Conservation (phyloP, 1,284 basidiomycete genomes). For the Cerrena zonata region DNA sequence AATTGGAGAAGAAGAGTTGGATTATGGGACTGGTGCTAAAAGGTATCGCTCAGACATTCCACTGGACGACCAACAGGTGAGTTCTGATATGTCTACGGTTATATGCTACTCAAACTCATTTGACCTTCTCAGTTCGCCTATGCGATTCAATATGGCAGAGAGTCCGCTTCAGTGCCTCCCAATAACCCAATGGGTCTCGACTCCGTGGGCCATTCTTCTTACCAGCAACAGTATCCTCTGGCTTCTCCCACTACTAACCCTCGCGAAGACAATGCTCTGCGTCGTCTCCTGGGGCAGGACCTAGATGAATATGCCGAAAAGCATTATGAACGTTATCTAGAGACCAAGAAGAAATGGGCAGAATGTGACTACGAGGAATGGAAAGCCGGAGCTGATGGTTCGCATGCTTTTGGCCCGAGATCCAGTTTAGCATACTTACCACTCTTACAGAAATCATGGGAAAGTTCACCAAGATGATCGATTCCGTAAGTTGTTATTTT, state of each 20-base stretch:
- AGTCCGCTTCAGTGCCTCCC: neutral
- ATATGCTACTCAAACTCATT: neutral
- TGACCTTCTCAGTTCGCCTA: neutral
- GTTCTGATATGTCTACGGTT: neutral
- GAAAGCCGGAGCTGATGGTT: constrained; percentile 27
- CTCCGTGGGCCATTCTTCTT: neutral
- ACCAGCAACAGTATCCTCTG: neutral
- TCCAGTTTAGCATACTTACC: neutral
- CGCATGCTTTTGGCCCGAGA: neutral
- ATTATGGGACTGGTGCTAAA: neutral
- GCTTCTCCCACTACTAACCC: neutral
- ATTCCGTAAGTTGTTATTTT: constrained; percentile 19
- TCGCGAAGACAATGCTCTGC: constrained; percentile 17
- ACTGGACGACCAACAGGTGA: neutral
- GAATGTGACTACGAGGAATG: constrained; percentile 29
- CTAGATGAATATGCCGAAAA: constrained; percentile 20
- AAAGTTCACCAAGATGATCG: constrained; percentile 23
- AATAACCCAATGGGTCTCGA: neutral
- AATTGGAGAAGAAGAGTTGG: constrained; percentile 2
- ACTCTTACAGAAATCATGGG: constrained; percentile 17
- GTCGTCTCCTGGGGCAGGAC: constrained; percentile 23
- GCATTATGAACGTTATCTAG: constrained; percentile 22
- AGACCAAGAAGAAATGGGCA: constrained; percentile 26
- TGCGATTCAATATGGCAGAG: neutral
- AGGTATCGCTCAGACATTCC: neutral